A percentile compares a stretch with the other conserved stretches of the same genome.
These are phyloP conservation scores for Phytophthora fragariaefolia DNA, from an alignment of 352 stramenopile genomes.

Conservation along the genomic window DNA sequence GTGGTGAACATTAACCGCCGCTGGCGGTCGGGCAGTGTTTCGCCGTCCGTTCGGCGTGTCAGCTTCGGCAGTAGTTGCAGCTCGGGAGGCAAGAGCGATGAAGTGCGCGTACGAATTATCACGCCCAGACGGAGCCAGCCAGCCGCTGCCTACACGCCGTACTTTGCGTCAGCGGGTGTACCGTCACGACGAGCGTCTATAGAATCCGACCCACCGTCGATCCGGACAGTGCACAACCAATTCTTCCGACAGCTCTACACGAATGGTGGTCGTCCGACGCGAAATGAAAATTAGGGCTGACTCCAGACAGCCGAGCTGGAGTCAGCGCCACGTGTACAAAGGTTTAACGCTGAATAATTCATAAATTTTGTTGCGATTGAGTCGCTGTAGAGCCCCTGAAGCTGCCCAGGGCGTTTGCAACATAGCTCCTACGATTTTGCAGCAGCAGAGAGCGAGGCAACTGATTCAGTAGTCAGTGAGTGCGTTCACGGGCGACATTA, in stretches of 20 bases:
- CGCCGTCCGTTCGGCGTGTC: conserved; percentile 24
- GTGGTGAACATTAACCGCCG: conserved; percentile 31
- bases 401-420: too few species aligned
- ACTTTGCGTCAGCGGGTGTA: conserved; percentile 24
- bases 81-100: conserved; percentile 28
- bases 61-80: conserved; percentile 37
- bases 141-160: conserved; percentile 33
- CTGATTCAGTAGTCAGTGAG: background rate
- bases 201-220: conserved; percentile 16
- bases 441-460: too few species aligned
- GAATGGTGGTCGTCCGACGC: background rate
- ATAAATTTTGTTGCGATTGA: background rate
- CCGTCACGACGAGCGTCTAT: conserved; percentile 9
- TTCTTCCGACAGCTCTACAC: conserved; percentile 50
- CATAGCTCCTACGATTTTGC: too few species aligned
- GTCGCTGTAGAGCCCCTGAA: too few species aligned
- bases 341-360: background rate
- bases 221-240: conserved; percentile 30
- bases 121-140: conserved; percentile 25
- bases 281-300: background rate
- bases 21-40: conserved; percentile 20
- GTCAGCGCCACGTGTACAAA: background rate
- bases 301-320: background rate
- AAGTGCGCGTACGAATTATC: conserved; percentile 31
- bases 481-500: background rate